Evolutionary conservation across 2,329 filamentous ascomycete species (phyloP).

Genomic region (Fusarium chuoi): DNA sequence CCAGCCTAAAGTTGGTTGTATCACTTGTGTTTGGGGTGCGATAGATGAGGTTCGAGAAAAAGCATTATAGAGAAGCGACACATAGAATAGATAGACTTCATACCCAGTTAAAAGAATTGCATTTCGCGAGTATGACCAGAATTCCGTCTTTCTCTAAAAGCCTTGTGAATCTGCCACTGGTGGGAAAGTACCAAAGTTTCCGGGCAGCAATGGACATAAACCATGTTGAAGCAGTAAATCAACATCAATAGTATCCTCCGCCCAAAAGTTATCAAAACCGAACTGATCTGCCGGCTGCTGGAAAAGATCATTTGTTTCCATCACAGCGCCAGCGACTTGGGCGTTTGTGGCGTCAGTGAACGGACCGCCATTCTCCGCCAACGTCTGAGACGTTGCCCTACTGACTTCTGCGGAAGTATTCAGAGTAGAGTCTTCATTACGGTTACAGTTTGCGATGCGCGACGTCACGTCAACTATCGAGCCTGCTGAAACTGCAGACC

Average conservation of each 20-base stretch:
- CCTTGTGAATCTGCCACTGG: neutral
- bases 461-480: slow-evolving; percentile 22
- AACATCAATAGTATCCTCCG: slow-evolving; percentile 17
- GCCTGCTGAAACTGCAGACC: neutral
- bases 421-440: neutral
- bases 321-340: neutral
- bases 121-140: neutral
- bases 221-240: slow-evolving; percentile 27
- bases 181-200: slow-evolving; percentile 4
- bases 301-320: neutral
- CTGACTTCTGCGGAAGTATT: accelerated
- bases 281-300: neutral
- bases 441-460: neutral
- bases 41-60: accelerated
- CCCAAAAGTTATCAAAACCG: slow-evolving; percentile 12
- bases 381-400: neutral
- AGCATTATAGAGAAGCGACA: neutral
- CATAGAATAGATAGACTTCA: neutral
- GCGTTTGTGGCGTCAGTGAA: neutral
- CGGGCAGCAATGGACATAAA: slow-evolving; percentile 13
- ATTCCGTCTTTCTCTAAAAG: neutral
- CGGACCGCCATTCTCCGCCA: neutral
- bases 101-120: neutral
- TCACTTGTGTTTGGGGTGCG: too few relatives aligned
- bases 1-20: accelerated